Conservation (phyloP, 208 protist species). For the Blechomonas ayalai region DNA sequence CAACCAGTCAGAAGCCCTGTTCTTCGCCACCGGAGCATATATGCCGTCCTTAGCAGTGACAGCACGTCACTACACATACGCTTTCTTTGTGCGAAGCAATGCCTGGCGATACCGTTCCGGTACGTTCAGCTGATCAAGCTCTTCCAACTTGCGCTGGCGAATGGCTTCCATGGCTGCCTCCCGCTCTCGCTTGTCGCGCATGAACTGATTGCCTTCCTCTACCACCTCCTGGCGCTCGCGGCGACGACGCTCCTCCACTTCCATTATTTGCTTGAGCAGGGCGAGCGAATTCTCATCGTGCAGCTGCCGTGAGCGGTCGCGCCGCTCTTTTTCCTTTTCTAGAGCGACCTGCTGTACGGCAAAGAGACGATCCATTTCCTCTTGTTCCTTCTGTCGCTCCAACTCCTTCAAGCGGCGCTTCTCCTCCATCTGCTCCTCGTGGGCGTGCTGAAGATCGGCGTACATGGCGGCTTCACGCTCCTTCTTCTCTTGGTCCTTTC, state of each 20-base stretch:
- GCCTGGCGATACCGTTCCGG: constrained; percentile 78
- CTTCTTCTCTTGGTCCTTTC: constrained; percentile 75
- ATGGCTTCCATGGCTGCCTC: constrained; percentile 84
- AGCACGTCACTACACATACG: constrained; percentile 2
- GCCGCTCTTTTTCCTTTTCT: constrained; percentile 63
- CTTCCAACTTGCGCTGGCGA: constrained; percentile 65
- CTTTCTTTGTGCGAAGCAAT: constrained; percentile 20
- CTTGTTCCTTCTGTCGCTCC: constrained; percentile 52
- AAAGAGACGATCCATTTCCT: constrained; percentile 83
- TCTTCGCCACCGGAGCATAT: no score
- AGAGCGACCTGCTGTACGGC: constrained; percentile 75
- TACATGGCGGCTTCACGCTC: constrained; percentile 52
- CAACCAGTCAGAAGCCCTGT: no score
- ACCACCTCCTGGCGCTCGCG: constrained; percentile 82
- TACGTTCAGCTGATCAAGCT: constrained; percentile 66
- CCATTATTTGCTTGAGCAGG: constrained; percentile 86
- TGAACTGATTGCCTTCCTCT: constrained; percentile 81
- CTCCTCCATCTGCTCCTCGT: constrained; percentile 82
- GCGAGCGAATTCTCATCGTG: constrained; percentile 80
- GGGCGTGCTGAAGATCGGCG: constrained; percentile 59
- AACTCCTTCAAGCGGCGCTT: constrained; percentile 48
- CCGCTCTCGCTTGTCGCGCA: constrained; percentile 62
- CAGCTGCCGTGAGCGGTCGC: constrained; percentile 41
- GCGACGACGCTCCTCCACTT: constrained; percentile 84
- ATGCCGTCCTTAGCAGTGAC: no score